Conservation (phyloP, 1,284 basidiomycete genomes). For the Cryptococcus sp. region DNA sequence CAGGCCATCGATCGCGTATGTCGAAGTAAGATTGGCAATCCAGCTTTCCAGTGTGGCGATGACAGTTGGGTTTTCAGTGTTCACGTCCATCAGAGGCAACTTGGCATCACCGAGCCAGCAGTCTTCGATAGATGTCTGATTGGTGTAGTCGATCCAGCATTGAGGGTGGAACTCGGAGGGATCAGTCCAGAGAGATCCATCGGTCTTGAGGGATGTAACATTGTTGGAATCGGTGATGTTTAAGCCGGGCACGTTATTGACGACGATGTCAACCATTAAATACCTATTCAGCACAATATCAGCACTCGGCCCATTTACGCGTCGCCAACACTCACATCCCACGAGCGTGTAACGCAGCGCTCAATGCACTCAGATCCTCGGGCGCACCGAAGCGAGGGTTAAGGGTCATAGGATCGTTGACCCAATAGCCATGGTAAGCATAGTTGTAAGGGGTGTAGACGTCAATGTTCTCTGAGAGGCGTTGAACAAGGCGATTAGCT, state of each 20-base stretch:
- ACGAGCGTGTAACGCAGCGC: constrained; percentile 65
- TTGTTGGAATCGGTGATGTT: constrained; percentile 26
- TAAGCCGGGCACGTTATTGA: constrained; percentile 68
- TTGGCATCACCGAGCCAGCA: constrained; percentile 74
- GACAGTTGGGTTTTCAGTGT: constrained; percentile 67
- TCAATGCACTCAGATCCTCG: constrained; percentile 68
- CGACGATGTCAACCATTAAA: constrained; percentile 76
- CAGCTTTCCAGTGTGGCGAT: constrained; percentile 62
- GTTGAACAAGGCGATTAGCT: constrained; percentile 57
- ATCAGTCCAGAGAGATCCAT: constrained; percentile 41
- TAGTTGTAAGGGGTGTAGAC: constrained; percentile 63
- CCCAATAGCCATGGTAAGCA: constrained; percentile 54
- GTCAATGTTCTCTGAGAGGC: constrained; percentile 62
- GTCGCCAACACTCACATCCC: constrained; percentile 60
- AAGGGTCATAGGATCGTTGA: constrained; percentile 63
- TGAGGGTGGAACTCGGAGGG: constrained; percentile 62
- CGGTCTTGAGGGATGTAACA: constrained; percentile 28
- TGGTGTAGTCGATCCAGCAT: constrained; percentile 66
- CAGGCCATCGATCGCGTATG: constrained; percentile 64
- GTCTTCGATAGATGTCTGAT: constrained; percentile 65
- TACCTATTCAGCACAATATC: constrained; percentile 53
- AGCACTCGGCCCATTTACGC: neutral
- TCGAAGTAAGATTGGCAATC: constrained; percentile 64
- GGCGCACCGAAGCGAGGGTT: constrained; percentile 69
- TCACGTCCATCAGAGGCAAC: constrained; percentile 68